These are phyloP conservation scores for Chenopodium suecicum DNA, from an alignment of 148 eudicot genomes.

Conservation along the genomic window DNA sequence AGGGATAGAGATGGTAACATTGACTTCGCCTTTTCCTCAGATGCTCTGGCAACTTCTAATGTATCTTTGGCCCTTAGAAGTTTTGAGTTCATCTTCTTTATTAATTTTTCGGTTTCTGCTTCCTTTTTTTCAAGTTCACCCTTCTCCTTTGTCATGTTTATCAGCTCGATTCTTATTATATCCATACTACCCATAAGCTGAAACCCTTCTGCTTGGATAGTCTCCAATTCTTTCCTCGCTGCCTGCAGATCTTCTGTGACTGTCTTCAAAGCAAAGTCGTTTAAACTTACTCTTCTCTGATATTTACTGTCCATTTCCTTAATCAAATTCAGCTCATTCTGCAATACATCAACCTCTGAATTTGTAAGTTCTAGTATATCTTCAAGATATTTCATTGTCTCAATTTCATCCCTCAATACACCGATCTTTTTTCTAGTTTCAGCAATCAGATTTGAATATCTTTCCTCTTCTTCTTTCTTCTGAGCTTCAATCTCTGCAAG, in stretches of 20 bases:
- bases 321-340: conserved; percentile 47
- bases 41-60: conserved; percentile 46
- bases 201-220: conserved; percentile 46
- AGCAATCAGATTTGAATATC: conserved; percentile 38
- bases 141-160: conserved; percentile 35
- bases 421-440: conserved; percentile 44
- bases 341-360: conserved; percentile 49
- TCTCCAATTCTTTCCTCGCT: conserved; percentile 53
- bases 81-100: conserved; percentile 58
- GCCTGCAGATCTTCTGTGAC: conserved; percentile 51
- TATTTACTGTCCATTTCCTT: conserved; percentile 48
- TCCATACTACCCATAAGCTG: conserved; percentile 79
- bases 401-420: conserved; percentile 42
- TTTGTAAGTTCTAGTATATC: conserved; percentile 40
- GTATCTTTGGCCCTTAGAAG: conserved; percentile 60
- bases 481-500: conserved; percentile 55
- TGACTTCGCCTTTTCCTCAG: conserved; percentile 50
- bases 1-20: conserved; percentile 43
- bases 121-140: conserved; percentile 41
- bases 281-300: conserved; percentile 13
- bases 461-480: conserved; percentile 43
- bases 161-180: conserved; percentile 51
- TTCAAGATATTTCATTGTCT: conserved; percentile 42
- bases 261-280: conserved; percentile 21
- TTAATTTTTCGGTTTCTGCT: conserved; percentile 38